Conservation (phyloP, 1,139 yeast genomes). For the Hansenula lynferdii region DNA sequence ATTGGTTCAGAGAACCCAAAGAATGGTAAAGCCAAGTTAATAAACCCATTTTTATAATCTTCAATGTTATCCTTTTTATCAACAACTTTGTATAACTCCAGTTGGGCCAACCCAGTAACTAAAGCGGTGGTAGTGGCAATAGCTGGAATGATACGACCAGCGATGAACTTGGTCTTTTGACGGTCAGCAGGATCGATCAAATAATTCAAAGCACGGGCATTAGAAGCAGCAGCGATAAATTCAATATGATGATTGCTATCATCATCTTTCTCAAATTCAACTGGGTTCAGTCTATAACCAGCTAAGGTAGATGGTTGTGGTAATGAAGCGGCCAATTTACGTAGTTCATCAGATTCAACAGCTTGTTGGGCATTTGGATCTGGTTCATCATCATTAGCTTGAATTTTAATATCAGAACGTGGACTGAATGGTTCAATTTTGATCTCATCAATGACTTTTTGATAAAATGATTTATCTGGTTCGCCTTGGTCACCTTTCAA, state of each 20-base stretch:
- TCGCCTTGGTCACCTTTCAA: slow-evolving; percentile 58
- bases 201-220: slow-evolving; percentile 91
- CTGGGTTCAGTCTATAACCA: slow-evolving; percentile 80
- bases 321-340: slow-evolving; percentile 62
- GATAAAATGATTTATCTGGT: slow-evolving; percentile 38
- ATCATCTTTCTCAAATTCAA: slow-evolving; percentile 96
- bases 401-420: slow-evolving; percentile 71
- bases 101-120: slow-evolving; percentile 90
- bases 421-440: slow-evolving; percentile 69
- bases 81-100: slow-evolving; percentile 88
- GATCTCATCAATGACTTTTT: slow-evolving; percentile 44
- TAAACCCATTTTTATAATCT: slow-evolving; percentile 89
- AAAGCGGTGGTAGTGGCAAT: slow-evolving; percentile 98
- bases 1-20: slow-evolving; percentile 97
- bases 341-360: slow-evolving; percentile 50
- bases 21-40: slow-evolving; percentile 92
- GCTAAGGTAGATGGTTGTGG: slow-evolving; percentile 90
- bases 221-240: slow-evolving; percentile 95
- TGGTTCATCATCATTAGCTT: slow-evolving; percentile 84
- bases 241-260: slow-evolving; percentile 95
- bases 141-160: slow-evolving; percentile 96
- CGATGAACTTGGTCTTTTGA: slow-evolving; percentile 75
- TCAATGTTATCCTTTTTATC: slow-evolving; percentile 71
- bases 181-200: slow-evolving; percentile 76
- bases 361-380: slow-evolving; percentile 66